These are phyloP conservation scores for Camelina laxa DNA, from an alignment of 345 rosid genomes.

Conservation along the genomic window DNA sequence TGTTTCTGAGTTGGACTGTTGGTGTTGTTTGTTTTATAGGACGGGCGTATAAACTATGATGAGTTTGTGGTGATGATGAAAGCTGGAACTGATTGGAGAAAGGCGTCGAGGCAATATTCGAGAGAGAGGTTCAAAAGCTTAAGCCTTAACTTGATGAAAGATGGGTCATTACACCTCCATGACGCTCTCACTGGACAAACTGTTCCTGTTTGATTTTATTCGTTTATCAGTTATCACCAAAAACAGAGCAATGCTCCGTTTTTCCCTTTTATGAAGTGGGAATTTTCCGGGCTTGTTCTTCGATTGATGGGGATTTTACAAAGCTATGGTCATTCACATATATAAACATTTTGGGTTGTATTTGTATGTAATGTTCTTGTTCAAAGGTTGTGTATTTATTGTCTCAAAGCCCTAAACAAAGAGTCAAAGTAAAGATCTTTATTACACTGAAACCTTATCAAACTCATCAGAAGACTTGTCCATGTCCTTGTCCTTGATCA, in stretches of 20 bases:
- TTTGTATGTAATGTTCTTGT: slow-evolving; percentile 32
- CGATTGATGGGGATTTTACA: slow-evolving; percentile 21
- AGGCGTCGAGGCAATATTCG: slow-evolving; percentile 96
- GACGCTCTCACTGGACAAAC: slow-evolving; percentile 85
- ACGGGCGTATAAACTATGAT: slow-evolving; percentile 84
- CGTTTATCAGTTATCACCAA: slow-evolving; percentile 23
- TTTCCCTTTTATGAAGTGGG: background rate
- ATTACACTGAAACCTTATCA: slow-evolving; percentile 31
- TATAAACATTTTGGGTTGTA: slow-evolving; percentile 17
- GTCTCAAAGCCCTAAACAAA: slow-evolving; percentile 23
- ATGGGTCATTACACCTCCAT: slow-evolving; percentile 90
- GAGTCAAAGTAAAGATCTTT: slow-evolving; percentile 15
- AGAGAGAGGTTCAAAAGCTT: slow-evolving; percentile 97
- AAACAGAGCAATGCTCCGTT: slow-evolving; percentile 13
- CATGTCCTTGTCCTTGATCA: slow-evolving; percentile 26
- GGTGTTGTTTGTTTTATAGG: slow-evolving; percentile 53
- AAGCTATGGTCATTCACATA: slow-evolving; percentile 24
- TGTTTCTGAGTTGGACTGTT: slow-evolving; percentile 13
- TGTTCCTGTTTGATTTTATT: slow-evolving; percentile 58
- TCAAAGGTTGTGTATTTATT: slow-evolving; percentile 33
- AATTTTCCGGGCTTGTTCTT: slow-evolving; percentile 21
- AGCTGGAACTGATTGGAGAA: slow-evolving; percentile 99
- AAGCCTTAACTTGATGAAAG: slow-evolving; percentile 94
- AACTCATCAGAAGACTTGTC: slow-evolving; percentile 36
- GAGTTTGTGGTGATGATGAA: slow-evolving; percentile 98